Evolutionary conservation across 1,284 basidiomycete genomes (phyloP).

Genomic region (Porogramme epimiltina): DNA sequence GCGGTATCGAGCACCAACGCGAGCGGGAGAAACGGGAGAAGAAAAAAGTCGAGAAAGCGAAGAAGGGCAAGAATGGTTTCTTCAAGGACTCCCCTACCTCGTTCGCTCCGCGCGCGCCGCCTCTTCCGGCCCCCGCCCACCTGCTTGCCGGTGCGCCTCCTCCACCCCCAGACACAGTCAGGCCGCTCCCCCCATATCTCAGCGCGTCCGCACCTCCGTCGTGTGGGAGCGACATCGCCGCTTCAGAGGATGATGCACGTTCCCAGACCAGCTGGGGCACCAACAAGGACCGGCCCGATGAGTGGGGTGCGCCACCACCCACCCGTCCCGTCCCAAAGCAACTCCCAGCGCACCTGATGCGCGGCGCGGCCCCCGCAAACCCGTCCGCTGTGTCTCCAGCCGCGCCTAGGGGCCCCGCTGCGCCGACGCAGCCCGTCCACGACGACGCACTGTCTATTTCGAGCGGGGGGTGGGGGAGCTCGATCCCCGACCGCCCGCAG

Average conservation of each 20-base stretch:
- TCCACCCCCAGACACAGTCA: background rate
- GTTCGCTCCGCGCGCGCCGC: background rate
- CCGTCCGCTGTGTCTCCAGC: too few species aligned
- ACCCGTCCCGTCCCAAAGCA: background rate
- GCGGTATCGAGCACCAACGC: constrained; percentile 2
- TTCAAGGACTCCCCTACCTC: background rate
- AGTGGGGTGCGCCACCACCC: background rate
- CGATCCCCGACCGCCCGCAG: constrained; percentile 6
- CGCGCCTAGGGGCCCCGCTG: too few species aligned
- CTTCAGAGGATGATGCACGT: constrained; percentile 8
- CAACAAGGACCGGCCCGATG: background rate
- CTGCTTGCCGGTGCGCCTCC: constrained; percentile 5
- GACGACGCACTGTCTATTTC: background rate
- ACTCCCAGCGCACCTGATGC: background rate
- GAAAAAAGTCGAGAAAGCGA: constrained; percentile 7
- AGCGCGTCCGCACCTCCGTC: constrained; percentile 3
- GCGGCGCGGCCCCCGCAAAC: too few species aligned
- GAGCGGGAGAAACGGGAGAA: constrained; percentile 2
- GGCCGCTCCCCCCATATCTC: constrained; percentile 9
- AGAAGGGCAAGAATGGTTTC: too few species aligned
- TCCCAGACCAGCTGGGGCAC: constrained; percentile 1
- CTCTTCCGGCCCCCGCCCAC: constrained; percentile 11
- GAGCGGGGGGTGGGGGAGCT: constrained; percentile 7
- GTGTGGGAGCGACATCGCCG: too few species aligned
- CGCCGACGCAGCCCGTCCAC: too few species aligned